Conservation (phyloP, 1,284 basidiomycete species). For the Polyporus tsugae region DNA sequence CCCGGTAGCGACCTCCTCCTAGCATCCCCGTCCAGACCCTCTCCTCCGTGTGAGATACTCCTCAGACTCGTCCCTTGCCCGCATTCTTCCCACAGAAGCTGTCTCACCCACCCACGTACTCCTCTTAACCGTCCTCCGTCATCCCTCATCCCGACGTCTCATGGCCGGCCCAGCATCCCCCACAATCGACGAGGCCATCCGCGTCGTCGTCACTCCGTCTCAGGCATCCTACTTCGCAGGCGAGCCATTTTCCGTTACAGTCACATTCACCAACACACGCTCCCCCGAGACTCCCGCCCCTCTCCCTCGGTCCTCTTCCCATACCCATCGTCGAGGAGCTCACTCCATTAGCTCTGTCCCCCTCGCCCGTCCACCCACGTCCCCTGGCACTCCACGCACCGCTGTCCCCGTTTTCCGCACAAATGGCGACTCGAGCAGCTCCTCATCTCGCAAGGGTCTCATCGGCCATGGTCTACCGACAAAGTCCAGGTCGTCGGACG, state of each 20-base stretch:
- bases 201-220: conserved; percentile 76
- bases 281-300: conserved; percentile 42
- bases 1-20: conserved; percentile 6
- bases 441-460: conserved; percentile 40
- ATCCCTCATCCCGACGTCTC: neutral
- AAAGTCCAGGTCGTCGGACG: conserved; percentile 42
- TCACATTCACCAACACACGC: conserved; percentile 88
- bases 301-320: conserved; percentile 39
- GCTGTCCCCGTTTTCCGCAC: conserved; percentile 40
- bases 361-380: conserved; percentile 78
- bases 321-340: conserved; percentile 67
- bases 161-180: conserved; percentile 27
- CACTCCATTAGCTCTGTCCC: conserved; percentile 83
- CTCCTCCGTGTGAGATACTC: conserved; percentile 4
- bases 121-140: neutral
- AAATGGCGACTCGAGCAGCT: conserved; percentile 24
- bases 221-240: conserved; percentile 95
- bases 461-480: conserved; percentile 36
- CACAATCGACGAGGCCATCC: conserved; percentile 50
- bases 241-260: conserved; percentile 84
- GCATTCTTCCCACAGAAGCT: conserved; percentile 18
- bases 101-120: neutral
- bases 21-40: neutral
- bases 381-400: conserved; percentile 69
- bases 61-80: conserved; percentile 1